phyloP scores from a whole-genome alignment of 805 yeast species.

The Kazachstania taianensis region DNA sequence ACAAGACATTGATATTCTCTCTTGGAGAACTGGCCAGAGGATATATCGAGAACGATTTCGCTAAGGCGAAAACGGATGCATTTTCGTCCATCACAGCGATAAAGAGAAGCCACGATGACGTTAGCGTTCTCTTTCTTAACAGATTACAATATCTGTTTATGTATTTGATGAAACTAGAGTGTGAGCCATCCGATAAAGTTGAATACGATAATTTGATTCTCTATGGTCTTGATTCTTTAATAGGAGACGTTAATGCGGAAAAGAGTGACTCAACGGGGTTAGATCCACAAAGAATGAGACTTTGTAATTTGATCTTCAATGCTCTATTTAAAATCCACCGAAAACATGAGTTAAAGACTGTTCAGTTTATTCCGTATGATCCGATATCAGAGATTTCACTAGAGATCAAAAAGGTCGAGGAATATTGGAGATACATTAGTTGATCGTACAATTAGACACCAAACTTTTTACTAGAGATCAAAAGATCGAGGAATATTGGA shows the following conservation, averaged over 20 bases:
- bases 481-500: too few species aligned
- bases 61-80: constrained; percentile 3
- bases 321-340: constrained; percentile 17
- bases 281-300: constrained; percentile 8
- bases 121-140: constrained; percentile 23
- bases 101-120: constrained; percentile 8
- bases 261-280: constrained; percentile 3
- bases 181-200: constrained; percentile 10
- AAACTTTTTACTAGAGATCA: too few species aligned
- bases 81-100: constrained; percentile 14
- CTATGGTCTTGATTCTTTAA: constrained; percentile 22
- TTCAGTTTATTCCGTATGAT: constrained; percentile 8
- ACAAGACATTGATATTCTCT: constrained; percentile 19
- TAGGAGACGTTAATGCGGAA: constrained; percentile 2
- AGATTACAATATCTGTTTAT: constrained; percentile 26
- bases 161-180: constrained; percentile 27
- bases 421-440: constrained; percentile 22
- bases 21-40: constrained; percentile 20
- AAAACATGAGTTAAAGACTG: constrained; percentile 11
- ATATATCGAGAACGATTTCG: constrained; percentile 15
- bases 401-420: constrained; percentile 10
- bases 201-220: constrained; percentile 17
- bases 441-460: too few species aligned
- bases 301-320: constrained; percentile 17
- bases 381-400: not conserved